Evolutionary conservation across 2,329 filamentous ascomycete species (phyloP).

Genomic region (Neurospora sp.): DNA sequence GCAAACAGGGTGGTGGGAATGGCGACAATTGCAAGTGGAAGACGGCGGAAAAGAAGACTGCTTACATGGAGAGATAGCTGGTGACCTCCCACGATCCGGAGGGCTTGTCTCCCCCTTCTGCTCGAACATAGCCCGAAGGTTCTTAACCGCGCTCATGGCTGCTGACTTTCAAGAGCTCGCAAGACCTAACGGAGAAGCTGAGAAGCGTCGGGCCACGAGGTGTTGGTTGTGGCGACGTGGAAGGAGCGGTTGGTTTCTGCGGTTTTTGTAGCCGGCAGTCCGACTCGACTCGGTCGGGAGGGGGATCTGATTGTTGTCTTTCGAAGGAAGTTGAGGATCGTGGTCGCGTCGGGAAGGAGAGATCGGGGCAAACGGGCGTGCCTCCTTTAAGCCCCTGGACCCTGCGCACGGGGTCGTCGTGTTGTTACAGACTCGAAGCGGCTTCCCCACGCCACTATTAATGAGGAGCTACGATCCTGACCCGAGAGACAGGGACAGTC

Average conservation of each 20-base stretch:
- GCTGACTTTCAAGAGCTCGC: conserved; percentile 17
- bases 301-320: background rate
- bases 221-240: background rate
- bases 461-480: background rate
- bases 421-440: background rate
- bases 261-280: background rate
- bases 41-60: conserved; percentile 1
- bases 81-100: conserved; percentile 61
- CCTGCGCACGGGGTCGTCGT: background rate
- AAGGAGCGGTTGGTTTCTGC: background rate
- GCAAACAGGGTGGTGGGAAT: background rate
- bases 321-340: background rate
- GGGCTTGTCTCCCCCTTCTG: conserved; percentile 56
- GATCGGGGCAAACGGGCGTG: background rate
- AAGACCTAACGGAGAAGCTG: background rate
- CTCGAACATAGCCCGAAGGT: conserved; percentile 74
- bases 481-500: background rate
- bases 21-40: background rate
- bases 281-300: background rate
- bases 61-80: conserved; percentile 40
- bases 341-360: background rate
- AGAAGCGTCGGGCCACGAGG: background rate
- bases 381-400: background rate
- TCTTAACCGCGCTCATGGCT: conserved; percentile 59
- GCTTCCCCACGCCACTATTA: background rate